Evolutionary conservation across 2,329 filamentous ascomycete species (phyloP), one percentile per base, ranked within the genome.

Genomic region (Apiospora kogelbergensis): DNA sequence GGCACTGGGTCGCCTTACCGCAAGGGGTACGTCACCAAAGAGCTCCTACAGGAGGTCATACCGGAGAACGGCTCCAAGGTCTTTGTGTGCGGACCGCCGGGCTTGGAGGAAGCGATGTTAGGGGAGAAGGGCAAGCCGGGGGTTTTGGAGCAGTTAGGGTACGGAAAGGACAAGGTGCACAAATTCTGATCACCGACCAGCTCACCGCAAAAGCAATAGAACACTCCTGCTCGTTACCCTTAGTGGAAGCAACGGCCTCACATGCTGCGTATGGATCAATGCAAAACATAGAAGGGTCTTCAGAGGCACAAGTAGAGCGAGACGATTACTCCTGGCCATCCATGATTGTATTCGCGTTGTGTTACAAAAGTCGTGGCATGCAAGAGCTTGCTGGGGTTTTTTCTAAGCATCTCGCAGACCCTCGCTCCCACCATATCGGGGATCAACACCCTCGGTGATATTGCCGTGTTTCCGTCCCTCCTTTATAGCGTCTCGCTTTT

Each of bases 21-120:
- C 13, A 88, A 84, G 74, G 91, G 90, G 0, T 86, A 86, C 69
- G 83, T 93, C 10, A 87, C 85, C 2, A 84, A 83, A 75, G 82
- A 85, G 68, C 73, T 92, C 42, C 74, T 93, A 69, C 77, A 83
- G 71, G 82, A 87, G 71, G 82, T 87, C 15, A 78, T 80, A 6
- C 76, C 82, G 10, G 78, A 79, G 71, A 80, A 83, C 40, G 48
- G 48, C 11, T 33, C 46, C 2, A 91, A 91, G 78, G 88, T 93
- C 0, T 90, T 92, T 74, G 82, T 93, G 1, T 92, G 90, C 75
- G 91, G 91, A 0, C 91, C 91, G 22, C 89, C 90, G 1, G 83
- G 84, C 0, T 92, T 93, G 89, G 88, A 92, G 77, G 81, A 81
- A 68, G 83, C 85, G 13, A 76, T 91, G 45, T 81, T 86, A 2